These are phyloP conservation scores for Claviceps sorghi DNA, from an alignment of 2,329 filamentous ascomycete species.

Conservation along the genomic window DNA sequence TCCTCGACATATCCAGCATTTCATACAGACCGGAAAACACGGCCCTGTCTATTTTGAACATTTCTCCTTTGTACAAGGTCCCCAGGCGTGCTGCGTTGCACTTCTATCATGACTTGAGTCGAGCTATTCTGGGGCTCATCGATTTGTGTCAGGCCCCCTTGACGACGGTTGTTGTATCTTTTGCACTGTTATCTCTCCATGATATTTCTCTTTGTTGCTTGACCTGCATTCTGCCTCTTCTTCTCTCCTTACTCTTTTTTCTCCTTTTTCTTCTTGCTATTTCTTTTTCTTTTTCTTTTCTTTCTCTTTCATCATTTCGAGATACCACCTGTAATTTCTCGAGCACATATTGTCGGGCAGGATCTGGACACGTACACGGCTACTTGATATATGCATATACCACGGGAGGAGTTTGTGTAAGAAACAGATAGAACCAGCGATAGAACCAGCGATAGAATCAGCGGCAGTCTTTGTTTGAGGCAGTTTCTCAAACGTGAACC, in stretches of 20 bases:
- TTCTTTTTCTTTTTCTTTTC: neutral
- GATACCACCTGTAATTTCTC: neutral
- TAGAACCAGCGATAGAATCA: neutral
- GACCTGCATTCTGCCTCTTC: neutral
- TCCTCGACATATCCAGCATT: too few relatives aligned
- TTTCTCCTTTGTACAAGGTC: neutral
- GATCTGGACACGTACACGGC: neutral
- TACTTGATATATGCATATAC: neutral
- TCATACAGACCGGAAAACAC: neutral
- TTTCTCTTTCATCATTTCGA: too few relatives aligned
- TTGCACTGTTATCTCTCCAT: neutral
- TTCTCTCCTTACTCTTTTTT: neutral
- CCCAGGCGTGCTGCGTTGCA: neutral
- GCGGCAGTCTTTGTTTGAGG: neutral
- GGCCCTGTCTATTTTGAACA: neutral
- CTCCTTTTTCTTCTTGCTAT: neutral
- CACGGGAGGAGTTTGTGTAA: neutral
- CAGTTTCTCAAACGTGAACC: too few relatives aligned
- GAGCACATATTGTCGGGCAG: neutral
- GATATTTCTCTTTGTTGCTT: neutral
- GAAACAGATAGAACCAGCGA: neutral
- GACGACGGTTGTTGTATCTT: neutral
- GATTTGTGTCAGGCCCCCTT: neutral
- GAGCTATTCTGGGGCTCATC: neutral
- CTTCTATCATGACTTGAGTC: neutral